A percentile compares a stretch with the other conserved stretches of the same genome.
These are phyloP conservation scores for Leccinum cinnamomeum DNA, from an alignment of 1,284 basidiomycete genomes.

Conservation along the genomic window DNA sequence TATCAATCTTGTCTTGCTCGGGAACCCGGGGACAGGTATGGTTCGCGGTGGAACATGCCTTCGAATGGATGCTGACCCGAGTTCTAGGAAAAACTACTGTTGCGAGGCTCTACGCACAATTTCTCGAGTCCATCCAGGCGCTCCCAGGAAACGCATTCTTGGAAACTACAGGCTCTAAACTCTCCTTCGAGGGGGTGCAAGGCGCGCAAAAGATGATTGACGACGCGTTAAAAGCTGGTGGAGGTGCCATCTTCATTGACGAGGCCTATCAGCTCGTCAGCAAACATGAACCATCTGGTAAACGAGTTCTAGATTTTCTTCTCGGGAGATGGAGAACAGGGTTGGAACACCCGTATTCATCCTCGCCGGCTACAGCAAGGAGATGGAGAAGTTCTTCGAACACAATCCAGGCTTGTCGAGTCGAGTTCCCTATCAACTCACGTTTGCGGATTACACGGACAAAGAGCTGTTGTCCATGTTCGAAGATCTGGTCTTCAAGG, in stretches of 20 bases:
- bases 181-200: constrained; percentile 56
- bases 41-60: neutral
- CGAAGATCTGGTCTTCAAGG: constrained; percentile 45
- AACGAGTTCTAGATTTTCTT: constrained; percentile 61
- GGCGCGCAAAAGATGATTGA: constrained; percentile 53
- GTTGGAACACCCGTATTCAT: constrained; percentile 67
- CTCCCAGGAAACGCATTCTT: constrained; percentile 55
- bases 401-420: constrained; percentile 67
- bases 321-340: constrained; percentile 70
- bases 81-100: constrained; percentile 65
- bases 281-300: neutral
- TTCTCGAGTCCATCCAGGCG: constrained; percentile 53
- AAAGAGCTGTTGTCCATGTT: constrained; percentile 55
- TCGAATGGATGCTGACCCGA: neutral
- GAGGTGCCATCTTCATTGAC: constrained; percentile 65
- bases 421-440: constrained; percentile 58
- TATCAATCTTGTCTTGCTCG: constrained; percentile 55
- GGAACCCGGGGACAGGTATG: constrained; percentile 63
- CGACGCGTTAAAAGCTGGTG: constrained; percentile 48
- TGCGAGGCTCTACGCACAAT: constrained; percentile 60
- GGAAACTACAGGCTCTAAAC: constrained; percentile 60
- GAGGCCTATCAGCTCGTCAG: constrained; percentile 66
- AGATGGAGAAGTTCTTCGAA: constrained; percentile 76
- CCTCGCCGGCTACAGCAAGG: constrained; percentile 62
- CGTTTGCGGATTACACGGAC: constrained; percentile 64